A percentile compares a stretch with the other conserved stretches of the same genome.
phyloP scores from a whole-genome alignment of 805 yeast species.

The Wickerhamomyces silvicola region DNA sequence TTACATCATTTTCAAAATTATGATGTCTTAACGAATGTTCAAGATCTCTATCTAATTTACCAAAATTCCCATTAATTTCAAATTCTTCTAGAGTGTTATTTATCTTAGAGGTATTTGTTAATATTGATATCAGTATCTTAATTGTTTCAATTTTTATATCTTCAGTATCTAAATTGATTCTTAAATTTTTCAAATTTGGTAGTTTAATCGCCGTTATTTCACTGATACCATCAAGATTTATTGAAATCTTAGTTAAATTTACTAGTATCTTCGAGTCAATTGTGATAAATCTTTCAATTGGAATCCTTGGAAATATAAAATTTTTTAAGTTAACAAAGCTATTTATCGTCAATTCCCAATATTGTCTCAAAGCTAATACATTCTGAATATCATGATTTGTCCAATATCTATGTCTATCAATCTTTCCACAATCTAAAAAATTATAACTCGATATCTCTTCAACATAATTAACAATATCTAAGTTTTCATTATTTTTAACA shows the following conservation, averaged over 20 bases:
- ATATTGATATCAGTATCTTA: slow-evolving; percentile 1
- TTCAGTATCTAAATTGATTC: slow-evolving; percentile 9
- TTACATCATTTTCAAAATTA: slow-evolving; percentile 6
- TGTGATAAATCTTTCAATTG: slow-evolving; percentile 13
- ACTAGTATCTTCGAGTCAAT: slow-evolving; percentile 1
- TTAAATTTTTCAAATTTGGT: slow-evolving; percentile 8
- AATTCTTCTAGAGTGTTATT: slow-evolving; percentile 5
- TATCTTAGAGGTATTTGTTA: neutral
- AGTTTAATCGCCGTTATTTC: slow-evolving; percentile 2
- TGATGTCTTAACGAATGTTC: slow-evolving; percentile 16
- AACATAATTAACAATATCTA: slow-evolving; percentile 8
- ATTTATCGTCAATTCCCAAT: slow-evolving; percentile 16
- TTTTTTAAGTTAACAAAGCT: slow-evolving; percentile 9
- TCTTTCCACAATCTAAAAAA: slow-evolving; percentile 16
- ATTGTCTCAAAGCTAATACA: slow-evolving; percentile 15
- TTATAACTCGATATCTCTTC: slow-evolving; percentile 16
- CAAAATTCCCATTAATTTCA: slow-evolving; percentile 18
- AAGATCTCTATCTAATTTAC: slow-evolving; percentile 12
- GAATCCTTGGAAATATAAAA: slow-evolving; percentile 11
- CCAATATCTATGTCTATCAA: slow-evolving; percentile 13
- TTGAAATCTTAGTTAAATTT: slow-evolving; percentile 6
- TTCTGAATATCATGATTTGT: slow-evolving; percentile 9
- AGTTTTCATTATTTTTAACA: slow-evolving; percentile 1
- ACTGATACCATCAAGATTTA: slow-evolving; percentile 6
- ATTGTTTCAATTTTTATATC: neutral